These are phyloP conservation scores for Fusarium piperis DNA, from an alignment of 2,329 filamentous ascomycete species.

Conservation along the genomic window DNA sequence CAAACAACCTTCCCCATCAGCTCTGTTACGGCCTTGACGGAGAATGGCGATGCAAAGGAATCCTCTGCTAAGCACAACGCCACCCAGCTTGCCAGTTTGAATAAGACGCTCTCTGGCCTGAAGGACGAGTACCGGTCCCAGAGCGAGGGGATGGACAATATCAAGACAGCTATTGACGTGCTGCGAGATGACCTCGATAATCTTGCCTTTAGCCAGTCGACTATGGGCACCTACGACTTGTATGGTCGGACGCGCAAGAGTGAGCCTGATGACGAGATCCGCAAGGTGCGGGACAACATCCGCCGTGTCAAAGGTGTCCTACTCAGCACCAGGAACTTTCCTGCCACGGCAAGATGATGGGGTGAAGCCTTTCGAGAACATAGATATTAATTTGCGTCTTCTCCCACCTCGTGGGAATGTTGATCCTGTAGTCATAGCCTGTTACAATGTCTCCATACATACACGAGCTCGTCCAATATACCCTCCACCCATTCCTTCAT, in stretches of 20 bases:
- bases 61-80: constrained; percentile 51
- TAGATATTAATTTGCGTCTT: not conserved
- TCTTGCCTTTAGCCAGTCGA: constrained; percentile 60
- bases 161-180: constrained; percentile 63
- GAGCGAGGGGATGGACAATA: constrained; percentile 60
- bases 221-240: constrained; percentile 52
- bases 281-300: constrained; percentile 78
- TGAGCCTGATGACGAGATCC: constrained; percentile 76
- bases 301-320: constrained; percentile 82
- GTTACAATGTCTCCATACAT: constrained; percentile 2
- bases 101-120: constrained; percentile 54
- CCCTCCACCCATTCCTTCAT: constrained; percentile 1
- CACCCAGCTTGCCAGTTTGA: constrained; percentile 55
- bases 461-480: constrained; percentile 16
- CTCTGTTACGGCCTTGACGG: constrained; percentile 19
- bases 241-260: constrained; percentile 56
- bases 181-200: constrained; percentile 74
- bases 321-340: constrained; percentile 79
- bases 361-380: not conserved
- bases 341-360: constrained; percentile 52
- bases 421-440: constrained; percentile 5
- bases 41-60: constrained; percentile 28
- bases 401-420: not conserved
- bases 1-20: constrained; percentile 68
- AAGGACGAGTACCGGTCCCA: constrained; percentile 55